Base-by-base conservation (phyloP, 2,329 filamentous ascomycete genomes). In the Apiospora saccharicola region DNA sequence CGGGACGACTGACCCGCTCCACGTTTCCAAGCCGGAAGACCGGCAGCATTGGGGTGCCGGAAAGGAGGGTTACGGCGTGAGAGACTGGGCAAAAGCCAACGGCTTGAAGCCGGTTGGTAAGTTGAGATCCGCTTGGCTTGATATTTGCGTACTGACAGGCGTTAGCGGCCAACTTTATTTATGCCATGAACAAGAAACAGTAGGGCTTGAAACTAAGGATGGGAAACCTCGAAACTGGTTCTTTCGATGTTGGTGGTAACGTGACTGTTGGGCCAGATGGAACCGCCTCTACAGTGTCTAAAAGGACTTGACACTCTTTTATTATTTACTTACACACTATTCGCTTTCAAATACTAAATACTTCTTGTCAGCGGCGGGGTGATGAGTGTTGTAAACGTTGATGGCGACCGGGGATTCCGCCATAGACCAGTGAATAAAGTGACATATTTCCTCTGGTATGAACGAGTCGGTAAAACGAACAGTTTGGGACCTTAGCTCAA, bases 41-140 rank as follows among this genome's bases (percentile, higher is more conserved):
- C 78, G 84, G 67, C 79, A 82, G 77, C 81, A 82, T 41, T 85
- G 84, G 83, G 83, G 83, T 1, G 79, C 79, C 68, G 82, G 80
- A 12, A 75, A 80, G 51, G 75, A 76, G 53, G 76, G 81, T 7
- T 78, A 81, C 10, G 84, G 84, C 0, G 84, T 83, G 3, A 78
- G 80, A 68, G 78, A 82, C 57, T 86, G 84, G 83, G 82, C 84
- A 0, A 71, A 75, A 37, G 81, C 83, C 68, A 84, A 85, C 72
- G 83, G 81, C 1, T 78, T 86, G 22, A 77, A 80, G 24, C 81
- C 84, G 16, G 78, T 85, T 70, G 84, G 84, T 85, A 75, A 74
- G 83, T 82, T 26, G 10, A 43, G 10, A 19, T n/a, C 24, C 26
- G 49, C 19, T 16, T 46, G 19, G 67, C 44, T 49, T 69, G 8